A percentile compares a stretch with the other conserved stretches of the same genome.
These are phyloP conservation scores for Moricandia moricandioides DNA, from an alignment of 345 rosid species.

Conservation along the genomic window DNA sequence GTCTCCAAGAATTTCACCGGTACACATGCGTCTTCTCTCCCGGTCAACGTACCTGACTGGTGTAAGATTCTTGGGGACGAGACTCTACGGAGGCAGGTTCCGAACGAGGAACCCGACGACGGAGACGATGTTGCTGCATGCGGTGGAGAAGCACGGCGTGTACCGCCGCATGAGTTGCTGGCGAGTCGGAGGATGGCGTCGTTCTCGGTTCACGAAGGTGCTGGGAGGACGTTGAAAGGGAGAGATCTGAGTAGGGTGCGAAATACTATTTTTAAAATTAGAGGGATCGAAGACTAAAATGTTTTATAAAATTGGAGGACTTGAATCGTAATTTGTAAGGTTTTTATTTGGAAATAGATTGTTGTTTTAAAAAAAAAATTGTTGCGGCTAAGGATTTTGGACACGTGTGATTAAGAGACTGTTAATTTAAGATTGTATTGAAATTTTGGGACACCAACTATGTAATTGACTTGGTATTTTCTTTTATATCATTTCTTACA, in stretches of 20 bases:
- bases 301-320: neutral
- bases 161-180: conserved; percentile 85
- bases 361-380: neutral
- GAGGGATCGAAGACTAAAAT: conserved; percentile 75
- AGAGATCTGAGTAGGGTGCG: conserved; percentile 90
- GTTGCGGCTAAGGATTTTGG: neutral
- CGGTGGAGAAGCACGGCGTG: conserved; percentile 40
- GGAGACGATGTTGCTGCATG: conserved; percentile 38
- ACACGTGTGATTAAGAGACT: neutral
- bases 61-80: conserved; percentile 74
- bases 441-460: conserved; percentile 9
- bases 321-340: conserved; percentile 3
- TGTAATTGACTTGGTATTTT: conserved; percentile 5
- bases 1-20: conserved; percentile 28
- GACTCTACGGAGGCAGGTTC: conserved; percentile 44
- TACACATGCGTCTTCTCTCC: conserved; percentile 43
- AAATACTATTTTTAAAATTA: conserved; percentile 88
- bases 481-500: neutral
- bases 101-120: conserved; percentile 41
- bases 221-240: conserved; percentile 94
- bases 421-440: conserved; percentile 14
- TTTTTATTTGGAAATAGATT: neutral
- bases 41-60: conserved; percentile 96
- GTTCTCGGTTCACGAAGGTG: conserved; percentile 86
- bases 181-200: conserved; percentile 82